Evolutionary conservation across 2,329 filamentous ascomycete genomes (phyloP).

Genomic region (Juglanconis juglandina): DNA sequence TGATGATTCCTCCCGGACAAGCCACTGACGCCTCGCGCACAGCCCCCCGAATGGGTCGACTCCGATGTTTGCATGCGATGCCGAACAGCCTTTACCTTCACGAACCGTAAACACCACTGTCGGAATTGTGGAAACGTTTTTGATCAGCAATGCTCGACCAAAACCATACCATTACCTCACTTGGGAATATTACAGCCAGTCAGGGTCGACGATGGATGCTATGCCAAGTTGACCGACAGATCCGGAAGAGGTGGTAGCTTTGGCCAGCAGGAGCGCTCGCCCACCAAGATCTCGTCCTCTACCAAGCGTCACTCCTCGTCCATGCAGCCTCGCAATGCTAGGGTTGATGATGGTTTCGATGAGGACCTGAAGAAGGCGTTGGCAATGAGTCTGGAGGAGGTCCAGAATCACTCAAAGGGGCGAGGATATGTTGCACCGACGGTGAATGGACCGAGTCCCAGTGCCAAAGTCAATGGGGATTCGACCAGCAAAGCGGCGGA

Average conservation of each 20-base stretch:
- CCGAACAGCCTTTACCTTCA: constrained; percentile 91
- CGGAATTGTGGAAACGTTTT: constrained; percentile 98
- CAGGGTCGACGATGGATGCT: constrained; percentile 93
- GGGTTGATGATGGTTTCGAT: constrained; percentile 87
- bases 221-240: constrained; percentile 81
- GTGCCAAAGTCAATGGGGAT: constrained; percentile 35
- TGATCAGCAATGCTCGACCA: constrained; percentile 90
- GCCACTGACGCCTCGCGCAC: constrained; percentile 3
- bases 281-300: constrained; percentile 41
- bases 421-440: constrained; percentile 64
- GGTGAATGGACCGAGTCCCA: constrained; percentile 31
- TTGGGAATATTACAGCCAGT: constrained; percentile 89
- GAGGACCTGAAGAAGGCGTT: constrained; percentile 90
- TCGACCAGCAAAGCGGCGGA: constrained; percentile 46
- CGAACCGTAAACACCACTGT: constrained; percentile 97
- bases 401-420: constrained; percentile 64
- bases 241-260: constrained; percentile 38
- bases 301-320: constrained; percentile 61
- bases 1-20: constrained; percentile 32
- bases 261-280: constrained; percentile 38
- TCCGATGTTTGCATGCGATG: constrained; percentile 99
- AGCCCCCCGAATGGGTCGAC: constrained; percentile 96
- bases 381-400: constrained; percentile 96
- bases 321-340: constrained; percentile 88
- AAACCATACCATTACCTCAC: constrained; percentile 82